These are phyloP conservation scores for Neurospora pannonica DNA, from an alignment of 495 filamentous ascomycete species.

Conservation along the genomic window DNA sequence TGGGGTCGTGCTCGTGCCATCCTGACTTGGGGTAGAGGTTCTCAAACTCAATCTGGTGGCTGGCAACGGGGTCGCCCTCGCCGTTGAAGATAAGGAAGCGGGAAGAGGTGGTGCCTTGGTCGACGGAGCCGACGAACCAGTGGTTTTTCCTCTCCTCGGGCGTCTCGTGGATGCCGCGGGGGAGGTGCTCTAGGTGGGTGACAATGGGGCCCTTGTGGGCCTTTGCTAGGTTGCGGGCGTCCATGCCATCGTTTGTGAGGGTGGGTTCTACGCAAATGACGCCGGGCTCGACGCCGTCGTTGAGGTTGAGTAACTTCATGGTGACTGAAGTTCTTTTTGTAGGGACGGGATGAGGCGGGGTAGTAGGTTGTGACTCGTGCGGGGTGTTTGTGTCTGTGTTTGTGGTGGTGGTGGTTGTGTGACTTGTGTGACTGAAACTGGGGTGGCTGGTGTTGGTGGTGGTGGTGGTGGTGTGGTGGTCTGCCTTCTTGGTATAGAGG, in stretches of 20 bases:
- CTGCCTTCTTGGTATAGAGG: background rate
- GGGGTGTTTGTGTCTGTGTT: background rate
- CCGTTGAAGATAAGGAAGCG: conserved; percentile 88
- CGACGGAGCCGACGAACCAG: conserved; percentile 56
- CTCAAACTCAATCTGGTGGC: conserved; percentile 85
- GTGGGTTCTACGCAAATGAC: background rate
- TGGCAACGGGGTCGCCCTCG: conserved; percentile 67
- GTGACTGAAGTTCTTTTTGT: background rate
- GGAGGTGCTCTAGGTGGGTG: conserved; percentile 17
- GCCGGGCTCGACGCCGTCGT: background rate
- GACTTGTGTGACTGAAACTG: background rate
- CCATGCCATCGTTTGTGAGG: background rate
- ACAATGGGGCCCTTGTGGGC: background rate
- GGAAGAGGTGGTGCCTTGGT: conserved; percentile 89
- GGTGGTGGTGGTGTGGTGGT: background rate
- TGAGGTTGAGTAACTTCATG: background rate
- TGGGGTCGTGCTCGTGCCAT: conserved; percentile 91
- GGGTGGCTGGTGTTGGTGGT: background rate
- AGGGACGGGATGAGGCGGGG: background rate
- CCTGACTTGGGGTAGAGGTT: conserved; percentile 84
- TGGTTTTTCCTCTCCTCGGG: conserved; percentile 17
- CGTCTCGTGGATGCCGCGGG: conserved; percentile 19
- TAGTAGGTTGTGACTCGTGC: background rate
- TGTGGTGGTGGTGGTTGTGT: background rate
- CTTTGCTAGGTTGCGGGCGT: background rate